phyloP scores from a whole-genome alignment of 306 rosid species.

The Vigna mungo region DNA sequence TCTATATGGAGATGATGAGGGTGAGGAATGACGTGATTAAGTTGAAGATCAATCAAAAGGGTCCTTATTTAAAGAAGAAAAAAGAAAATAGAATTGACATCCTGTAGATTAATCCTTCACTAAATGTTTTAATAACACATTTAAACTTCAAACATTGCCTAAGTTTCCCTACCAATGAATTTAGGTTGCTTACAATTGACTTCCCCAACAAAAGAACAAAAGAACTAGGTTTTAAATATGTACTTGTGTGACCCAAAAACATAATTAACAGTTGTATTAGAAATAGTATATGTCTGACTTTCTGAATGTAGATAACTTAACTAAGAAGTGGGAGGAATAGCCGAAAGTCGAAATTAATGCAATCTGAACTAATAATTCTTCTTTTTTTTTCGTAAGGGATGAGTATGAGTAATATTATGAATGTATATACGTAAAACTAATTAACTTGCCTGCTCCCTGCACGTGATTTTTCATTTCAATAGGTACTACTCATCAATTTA shows the following conservation, averaged over 20 bases:
- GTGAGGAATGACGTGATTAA: too few relatives aligned
- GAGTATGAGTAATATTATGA: too few relatives aligned
- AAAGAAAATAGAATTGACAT: too few relatives aligned
- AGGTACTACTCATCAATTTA: constrained; percentile 2
- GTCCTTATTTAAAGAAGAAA: too few relatives aligned
- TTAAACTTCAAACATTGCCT: too few relatives aligned
- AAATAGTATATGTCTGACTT: background rate
- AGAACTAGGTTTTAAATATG: background rate
- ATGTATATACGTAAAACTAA: background rate
- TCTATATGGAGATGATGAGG: too few relatives aligned
- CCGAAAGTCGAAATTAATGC: constrained; percentile 5
- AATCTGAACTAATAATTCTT: background rate
- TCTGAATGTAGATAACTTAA: background rate
- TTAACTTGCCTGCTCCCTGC: constrained; percentile 15
- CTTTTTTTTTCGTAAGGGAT: background rate
- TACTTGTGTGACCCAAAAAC: background rate
- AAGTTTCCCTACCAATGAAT: background rate
- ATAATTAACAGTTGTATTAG: constrained; percentile 3
- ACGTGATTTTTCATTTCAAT: constrained; percentile 19
- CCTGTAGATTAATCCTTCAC: too few relatives aligned
- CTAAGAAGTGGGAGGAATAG: background rate
- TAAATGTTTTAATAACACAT: too few relatives aligned
- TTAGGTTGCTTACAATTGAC: background rate
- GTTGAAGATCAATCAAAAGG: too few relatives aligned
- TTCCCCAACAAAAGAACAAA: background rate